phyloP scores from a whole-genome alignment of 2,329 filamentous ascomycete genomes.

The Bipolaris cookei region DNA sequence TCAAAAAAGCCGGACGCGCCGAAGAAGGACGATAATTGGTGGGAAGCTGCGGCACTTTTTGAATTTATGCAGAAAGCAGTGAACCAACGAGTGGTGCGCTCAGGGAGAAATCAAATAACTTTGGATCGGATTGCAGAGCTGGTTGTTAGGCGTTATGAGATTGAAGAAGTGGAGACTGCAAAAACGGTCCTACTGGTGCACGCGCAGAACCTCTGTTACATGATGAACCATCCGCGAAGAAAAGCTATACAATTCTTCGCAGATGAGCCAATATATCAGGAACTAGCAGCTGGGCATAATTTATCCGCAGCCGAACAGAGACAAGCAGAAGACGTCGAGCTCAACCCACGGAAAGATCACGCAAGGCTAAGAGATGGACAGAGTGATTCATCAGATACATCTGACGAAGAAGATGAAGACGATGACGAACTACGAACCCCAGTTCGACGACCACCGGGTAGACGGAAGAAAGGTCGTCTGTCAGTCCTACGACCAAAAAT shows the following conservation, averaged over 20 bases:
- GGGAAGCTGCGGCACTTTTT: conserved; percentile 47
- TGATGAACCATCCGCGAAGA: conserved; percentile 47
- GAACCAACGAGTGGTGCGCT: conserved; percentile 39
- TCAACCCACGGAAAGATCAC: conserved; percentile 41
- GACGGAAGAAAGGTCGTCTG: conserved; percentile 37
- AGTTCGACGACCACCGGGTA: conserved; percentile 23
- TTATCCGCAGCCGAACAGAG: conserved; percentile 41
- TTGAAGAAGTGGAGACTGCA: conserved; percentile 44
- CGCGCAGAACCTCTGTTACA: conserved; percentile 46
- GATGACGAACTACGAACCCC: conserved; percentile 29
- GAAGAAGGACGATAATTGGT: conserved; percentile 51
- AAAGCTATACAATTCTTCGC: conserved; percentile 38
- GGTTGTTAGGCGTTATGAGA: conserved; percentile 46
- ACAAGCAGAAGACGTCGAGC: conserved; percentile 37
- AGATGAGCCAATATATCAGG: conserved; percentile 43
- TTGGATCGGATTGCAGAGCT: conserved; percentile 43
- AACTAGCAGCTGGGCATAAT: conserved; percentile 35
- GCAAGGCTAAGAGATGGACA: conserved; percentile 31
- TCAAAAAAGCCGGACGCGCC: conserved; percentile 26
- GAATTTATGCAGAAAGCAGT: conserved; percentile 51
- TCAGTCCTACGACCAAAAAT: conserved; percentile 48
- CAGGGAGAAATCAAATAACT: conserved; percentile 41
- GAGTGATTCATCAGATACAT: conserved; percentile 33
- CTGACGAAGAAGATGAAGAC: conserved; percentile 26
- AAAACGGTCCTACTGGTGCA: conserved; percentile 46